A percentile compares a stretch with the other conserved stretches of the same genome.
These are phyloP conservation scores for Rhizophora mangle DNA, from an alignment of 345 rosid genomes.

Conservation along the genomic window DNA sequence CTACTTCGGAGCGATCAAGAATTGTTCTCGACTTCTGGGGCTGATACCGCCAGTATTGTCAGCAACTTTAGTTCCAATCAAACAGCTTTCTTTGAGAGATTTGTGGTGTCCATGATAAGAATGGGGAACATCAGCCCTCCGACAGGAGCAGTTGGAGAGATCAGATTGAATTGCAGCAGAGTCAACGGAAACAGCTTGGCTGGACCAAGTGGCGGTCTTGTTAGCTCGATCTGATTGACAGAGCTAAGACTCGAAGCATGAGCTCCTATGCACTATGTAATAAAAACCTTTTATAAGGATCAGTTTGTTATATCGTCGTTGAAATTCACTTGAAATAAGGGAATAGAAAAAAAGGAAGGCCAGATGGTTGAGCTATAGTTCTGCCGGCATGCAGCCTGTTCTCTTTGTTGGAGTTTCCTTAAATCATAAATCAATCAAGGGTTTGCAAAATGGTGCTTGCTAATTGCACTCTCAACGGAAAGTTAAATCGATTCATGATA, in stretches of 20 bases:
- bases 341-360: too few species aligned
- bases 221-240: slow-evolving; percentile 11
- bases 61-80: slow-evolving; percentile 35
- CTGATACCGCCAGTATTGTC: slow-evolving; percentile 41
- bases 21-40: slow-evolving; percentile 47
- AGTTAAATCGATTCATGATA: too few species aligned
- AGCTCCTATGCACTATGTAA: neutral
- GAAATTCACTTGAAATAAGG: too few species aligned
- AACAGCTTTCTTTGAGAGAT: slow-evolving; percentile 52
- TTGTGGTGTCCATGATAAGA: slow-evolving; percentile 51
- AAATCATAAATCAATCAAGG: too few species aligned
- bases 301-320: neutral
- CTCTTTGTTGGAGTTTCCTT: too few species aligned
- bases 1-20: slow-evolving; percentile 61
- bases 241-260: neutral
- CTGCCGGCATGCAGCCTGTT: too few species aligned
- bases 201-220: neutral
- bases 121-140: slow-evolving; percentile 59
- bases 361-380: too few species aligned
- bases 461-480: too few species aligned
- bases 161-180: slow-evolving; percentile 49
- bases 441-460: too few species aligned
- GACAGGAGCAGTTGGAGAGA: slow-evolving; percentile 54
- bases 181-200: slow-evolving; percentile 25
- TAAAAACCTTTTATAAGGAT: neutral